Evolutionary conservation across 1,284 basidiomycete species (phyloP).

Genomic region (Mycena sp.): DNA sequence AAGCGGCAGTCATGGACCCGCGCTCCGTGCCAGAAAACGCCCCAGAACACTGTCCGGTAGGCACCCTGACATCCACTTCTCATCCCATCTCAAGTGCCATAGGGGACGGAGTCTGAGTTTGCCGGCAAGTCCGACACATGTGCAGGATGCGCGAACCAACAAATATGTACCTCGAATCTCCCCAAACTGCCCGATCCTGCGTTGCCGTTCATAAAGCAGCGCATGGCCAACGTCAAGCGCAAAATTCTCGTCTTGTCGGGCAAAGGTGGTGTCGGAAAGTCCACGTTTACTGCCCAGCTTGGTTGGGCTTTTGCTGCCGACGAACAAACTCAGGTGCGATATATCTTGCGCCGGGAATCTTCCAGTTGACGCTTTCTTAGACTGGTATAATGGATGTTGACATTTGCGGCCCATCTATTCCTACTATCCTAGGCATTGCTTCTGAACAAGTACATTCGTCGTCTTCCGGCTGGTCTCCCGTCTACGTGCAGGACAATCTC

Average conservation of each 20-base stretch:
- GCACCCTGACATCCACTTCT: conserved; percentile 18
- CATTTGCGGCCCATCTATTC: conserved; percentile 98
- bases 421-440: conserved; percentile 93
- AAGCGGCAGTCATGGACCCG: conserved; percentile 45
- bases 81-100: conserved; percentile 18
- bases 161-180: conserved; percentile 83
- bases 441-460: conserved; percentile 94
- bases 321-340: conserved; percentile 79
- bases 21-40: conserved; percentile 67
- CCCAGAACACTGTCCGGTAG: conserved; percentile 91
- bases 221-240: conserved; percentile 85
- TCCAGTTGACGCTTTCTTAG: conserved; percentile 47
- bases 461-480: conserved; percentile 96
- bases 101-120: conserved; percentile 94
- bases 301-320: conserved; percentile 97
- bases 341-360: background rate
- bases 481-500: conserved; percentile 96
- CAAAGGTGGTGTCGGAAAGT: conserved; percentile 99
- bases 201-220: conserved; percentile 83
- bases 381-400: conserved; percentile 99
- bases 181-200: conserved; percentile 94
- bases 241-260: conserved; percentile 97
- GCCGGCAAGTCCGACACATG: conserved; percentile 96
- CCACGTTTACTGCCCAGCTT: conserved; percentile 95
- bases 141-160: conserved; percentile 95